Evolutionary conservation across 2,329 filamentous ascomycete species (phyloP).

Genomic region (Thyridium curvatum): DNA sequence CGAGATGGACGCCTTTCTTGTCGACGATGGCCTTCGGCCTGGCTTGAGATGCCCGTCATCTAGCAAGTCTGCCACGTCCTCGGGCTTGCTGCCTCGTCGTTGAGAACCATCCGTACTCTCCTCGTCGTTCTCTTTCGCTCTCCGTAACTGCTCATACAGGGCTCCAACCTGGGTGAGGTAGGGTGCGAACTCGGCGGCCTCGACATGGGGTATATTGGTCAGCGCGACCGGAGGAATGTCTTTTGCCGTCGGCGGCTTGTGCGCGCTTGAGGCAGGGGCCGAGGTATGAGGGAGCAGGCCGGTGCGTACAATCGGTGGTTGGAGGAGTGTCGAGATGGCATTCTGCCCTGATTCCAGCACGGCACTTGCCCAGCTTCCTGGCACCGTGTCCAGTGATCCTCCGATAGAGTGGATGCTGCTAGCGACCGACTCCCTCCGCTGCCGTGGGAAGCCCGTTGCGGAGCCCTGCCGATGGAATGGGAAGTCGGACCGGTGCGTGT

Average conservation of each 20-base stretch:
- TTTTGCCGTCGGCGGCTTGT: slow-evolving; percentile 75
- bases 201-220: slow-evolving; percentile 79
- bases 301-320: slow-evolving; percentile 83
- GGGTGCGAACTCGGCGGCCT: slow-evolving; percentile 70
- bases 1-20: slow-evolving; percentile 36
- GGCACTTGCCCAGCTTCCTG: slow-evolving; percentile 47
- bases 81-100: slow-evolving; percentile 31
- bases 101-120: slow-evolving; percentile 41
- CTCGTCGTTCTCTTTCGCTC: slow-evolving; percentile 72
- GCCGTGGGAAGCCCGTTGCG: slow-evolving; percentile 36
- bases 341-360: slow-evolving; percentile 74
- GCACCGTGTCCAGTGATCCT: slow-evolving; percentile 69
- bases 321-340: slow-evolving; percentile 91
- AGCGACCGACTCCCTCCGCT: slow-evolving; percentile 73
- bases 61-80: slow-evolving; percentile 30
- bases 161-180: slow-evolving; percentile 83
- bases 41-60: slow-evolving; percentile 44
- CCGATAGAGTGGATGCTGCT: slow-evolving; percentile 87
- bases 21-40: slow-evolving; percentile 27
- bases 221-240: slow-evolving; percentile 93
- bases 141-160: slow-evolving; percentile 82
- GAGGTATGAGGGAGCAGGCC: slow-evolving; percentile 76
- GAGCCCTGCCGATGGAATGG: slow-evolving; percentile 50
- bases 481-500: slow-evolving; percentile 45
- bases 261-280: slow-evolving; percentile 61